Evolutionary conservation across 2,329 filamentous ascomycete genomes (phyloP).

Genomic region (Ceratocystis colombiana): DNA sequence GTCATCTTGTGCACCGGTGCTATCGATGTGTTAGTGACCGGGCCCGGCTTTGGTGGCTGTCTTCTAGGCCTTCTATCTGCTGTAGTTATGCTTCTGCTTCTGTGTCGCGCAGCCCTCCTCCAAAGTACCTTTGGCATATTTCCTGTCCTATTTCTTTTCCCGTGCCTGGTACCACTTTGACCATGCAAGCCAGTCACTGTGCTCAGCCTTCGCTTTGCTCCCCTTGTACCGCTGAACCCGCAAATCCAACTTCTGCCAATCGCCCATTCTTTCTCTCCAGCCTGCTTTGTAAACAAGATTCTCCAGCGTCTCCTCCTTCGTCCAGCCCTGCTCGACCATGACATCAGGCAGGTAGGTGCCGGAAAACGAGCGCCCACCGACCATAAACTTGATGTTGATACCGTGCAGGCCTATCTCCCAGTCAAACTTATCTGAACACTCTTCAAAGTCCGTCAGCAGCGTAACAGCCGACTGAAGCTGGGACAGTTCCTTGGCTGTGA

Average conservation of each 20-base stretch:
- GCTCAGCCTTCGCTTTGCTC: slow-evolving; percentile 60
- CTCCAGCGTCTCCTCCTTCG: slow-evolving; percentile 78
- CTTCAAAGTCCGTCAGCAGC: slow-evolving; percentile 76
- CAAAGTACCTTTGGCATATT: neutral
- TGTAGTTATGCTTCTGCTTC: slow-evolving; percentile 1
- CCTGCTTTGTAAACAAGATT: slow-evolving; percentile 92
- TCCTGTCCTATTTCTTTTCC: neutral
- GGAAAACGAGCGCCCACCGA: slow-evolving; percentile 62
- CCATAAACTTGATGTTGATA: slow-evolving; percentile 72
- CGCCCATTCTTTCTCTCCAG: slow-evolving; percentile 69
- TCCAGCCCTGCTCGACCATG: slow-evolving; percentile 86
- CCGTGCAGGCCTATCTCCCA: slow-evolving; percentile 85
- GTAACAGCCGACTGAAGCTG: slow-evolving; percentile 60
- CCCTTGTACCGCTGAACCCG: slow-evolving; percentile 80
- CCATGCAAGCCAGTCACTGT: slow-evolving; percentile 69
- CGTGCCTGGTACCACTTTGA: slow-evolving; percentile 54
- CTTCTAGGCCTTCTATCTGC: neutral
- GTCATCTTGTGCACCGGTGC: too few relatives aligned
- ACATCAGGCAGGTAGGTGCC: slow-evolving; percentile 91
- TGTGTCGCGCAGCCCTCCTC: slow-evolving; percentile 2
- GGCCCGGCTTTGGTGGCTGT: neutral
- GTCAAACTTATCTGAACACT: slow-evolving; percentile 61
- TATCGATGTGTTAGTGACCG: too few relatives aligned
- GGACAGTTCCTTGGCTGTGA: slow-evolving; percentile 46
- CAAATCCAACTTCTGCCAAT: slow-evolving; percentile 71